Evolutionary conservation across 2,329 filamentous ascomycete species (phyloP).

Genomic region (Paraconiothyrium brasiliense): DNA sequence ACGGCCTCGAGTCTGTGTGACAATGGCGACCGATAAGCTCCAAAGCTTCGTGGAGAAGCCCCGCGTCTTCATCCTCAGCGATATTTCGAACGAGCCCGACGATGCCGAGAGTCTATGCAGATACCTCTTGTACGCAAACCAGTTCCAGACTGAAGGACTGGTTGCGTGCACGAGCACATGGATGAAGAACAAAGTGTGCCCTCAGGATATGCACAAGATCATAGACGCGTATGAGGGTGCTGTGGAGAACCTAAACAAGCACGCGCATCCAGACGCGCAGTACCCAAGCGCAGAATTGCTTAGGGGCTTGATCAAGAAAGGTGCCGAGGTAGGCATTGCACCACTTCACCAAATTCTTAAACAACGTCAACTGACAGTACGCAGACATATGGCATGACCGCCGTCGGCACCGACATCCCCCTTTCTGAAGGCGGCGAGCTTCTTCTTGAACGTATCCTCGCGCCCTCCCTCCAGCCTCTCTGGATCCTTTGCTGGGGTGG

Average conservation of each 20-base stretch:
- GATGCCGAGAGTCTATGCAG: conserved; percentile 51
- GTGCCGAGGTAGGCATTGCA: conserved; percentile 38
- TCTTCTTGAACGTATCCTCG: conserved; percentile 54
- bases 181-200: conserved; percentile 50
- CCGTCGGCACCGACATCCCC: conserved; percentile 40
- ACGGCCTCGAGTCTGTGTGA: background rate
- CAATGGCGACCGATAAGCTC: conserved; percentile 39
- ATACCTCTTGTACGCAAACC: conserved; percentile 50
- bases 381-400: conserved; percentile 52
- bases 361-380: background rate
- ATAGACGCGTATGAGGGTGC: conserved; percentile 45
- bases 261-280: conserved; percentile 49
- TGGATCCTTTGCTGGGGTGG: conserved; percentile 66
- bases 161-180: conserved; percentile 52
- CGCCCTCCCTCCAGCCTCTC: conserved; percentile 54
- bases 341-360: background rate
- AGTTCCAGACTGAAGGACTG: conserved; percentile 51
- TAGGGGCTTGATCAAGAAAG: conserved; percentile 37
- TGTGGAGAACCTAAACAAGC: conserved; percentile 60
- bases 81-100: conserved; percentile 53
- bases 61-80: conserved; percentile 52
- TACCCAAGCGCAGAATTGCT: conserved; percentile 42
- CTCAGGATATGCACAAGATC: conserved; percentile 48
- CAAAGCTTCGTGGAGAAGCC: conserved; percentile 46
- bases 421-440: conserved; percentile 57